A percentile compares a stretch with the other conserved stretches of the same genome.
Evolutionary conservation across 176 grass and related monocot genomes (phyloP).

Genomic region (Zea luxurians): DNA sequence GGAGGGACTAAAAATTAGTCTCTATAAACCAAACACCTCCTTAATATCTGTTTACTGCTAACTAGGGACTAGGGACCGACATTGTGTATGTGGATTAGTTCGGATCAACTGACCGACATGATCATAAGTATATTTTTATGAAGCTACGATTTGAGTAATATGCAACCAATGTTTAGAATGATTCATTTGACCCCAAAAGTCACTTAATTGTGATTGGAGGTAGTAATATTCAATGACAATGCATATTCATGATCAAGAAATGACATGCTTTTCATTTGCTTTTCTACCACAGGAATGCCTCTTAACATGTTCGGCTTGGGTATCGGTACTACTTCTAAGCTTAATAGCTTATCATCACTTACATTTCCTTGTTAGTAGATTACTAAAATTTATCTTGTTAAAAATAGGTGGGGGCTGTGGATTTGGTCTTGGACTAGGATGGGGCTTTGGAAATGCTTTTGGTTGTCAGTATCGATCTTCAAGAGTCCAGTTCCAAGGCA

Average conservation of each 20-base stretch:
- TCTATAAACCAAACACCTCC: too few relatives aligned
- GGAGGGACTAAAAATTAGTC: too few relatives aligned
- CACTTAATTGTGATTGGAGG: not conserved
- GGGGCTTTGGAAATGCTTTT: conserved; percentile 89
- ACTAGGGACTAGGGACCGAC: not conserved
- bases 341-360: conserved; percentile 30
- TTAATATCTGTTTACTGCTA: not conserved
- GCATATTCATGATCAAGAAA: not conserved
- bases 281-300: conserved; percentile 78
- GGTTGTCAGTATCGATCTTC: conserved; percentile 90
- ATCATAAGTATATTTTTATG: not conserved
- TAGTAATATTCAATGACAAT: not conserved
- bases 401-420: conserved; percentile 80
- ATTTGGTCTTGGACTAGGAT: conserved; percentile 81
- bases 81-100: not conserved
- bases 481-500: conserved; percentile 79
- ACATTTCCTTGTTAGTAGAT: conserved; percentile 2
- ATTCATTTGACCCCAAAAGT: not conserved
- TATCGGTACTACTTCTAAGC: conserved; percentile 63
- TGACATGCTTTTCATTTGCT: conserved; percentile 29
- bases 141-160: not conserved
- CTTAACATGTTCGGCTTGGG: conserved; percentile 81
- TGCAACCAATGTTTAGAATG: not conserved
- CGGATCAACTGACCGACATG: not conserved
- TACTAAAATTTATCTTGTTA: conserved; percentile 32